Evolutionary conservation across 257 asterid genomes (phyloP).

Genomic region (Euphrasia confusa): DNA sequence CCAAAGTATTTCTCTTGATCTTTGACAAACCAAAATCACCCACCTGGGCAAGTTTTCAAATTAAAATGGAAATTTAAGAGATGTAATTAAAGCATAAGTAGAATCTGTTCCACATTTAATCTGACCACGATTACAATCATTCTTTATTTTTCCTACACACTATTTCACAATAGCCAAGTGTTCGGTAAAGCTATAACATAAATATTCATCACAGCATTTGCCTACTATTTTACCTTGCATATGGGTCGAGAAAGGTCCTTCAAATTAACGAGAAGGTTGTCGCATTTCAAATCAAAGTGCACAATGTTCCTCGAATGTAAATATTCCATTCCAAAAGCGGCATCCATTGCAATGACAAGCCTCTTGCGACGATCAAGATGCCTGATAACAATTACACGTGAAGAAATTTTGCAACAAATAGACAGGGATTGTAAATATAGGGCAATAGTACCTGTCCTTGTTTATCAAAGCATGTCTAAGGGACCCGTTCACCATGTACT

Average conservation of each 20-base stretch:
- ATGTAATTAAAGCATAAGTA: constrained; percentile 15
- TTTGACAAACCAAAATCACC: constrained; percentile 94
- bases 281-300: constrained; percentile 91
- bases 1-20: constrained; percentile 87
- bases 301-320: constrained; percentile 91
- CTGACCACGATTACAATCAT: background rate
- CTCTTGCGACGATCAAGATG: constrained; percentile 93
- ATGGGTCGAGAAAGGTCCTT: constrained; percentile 92
- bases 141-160: background rate
- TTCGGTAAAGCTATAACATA: background rate
- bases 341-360: constrained; percentile 91
- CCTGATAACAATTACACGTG: constrained; percentile 38
- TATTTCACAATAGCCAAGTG: no score
- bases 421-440: background rate
- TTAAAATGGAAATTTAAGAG: background rate
- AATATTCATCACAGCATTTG: background rate
- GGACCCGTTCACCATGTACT: constrained; percentile 93
- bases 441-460: constrained; percentile 62
- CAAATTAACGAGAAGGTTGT: constrained; percentile 91
- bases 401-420: constrained; percentile 4
- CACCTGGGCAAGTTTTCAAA: constrained; percentile 41
- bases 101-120: background rate
- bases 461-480: constrained; percentile 72
- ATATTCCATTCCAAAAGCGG: constrained; percentile 97
- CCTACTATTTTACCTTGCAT: constrained; percentile 61